Evolutionary conservation across 75 land plant genomes (phyloP).

Genomic region (Pinus tabuliformis): DNA sequence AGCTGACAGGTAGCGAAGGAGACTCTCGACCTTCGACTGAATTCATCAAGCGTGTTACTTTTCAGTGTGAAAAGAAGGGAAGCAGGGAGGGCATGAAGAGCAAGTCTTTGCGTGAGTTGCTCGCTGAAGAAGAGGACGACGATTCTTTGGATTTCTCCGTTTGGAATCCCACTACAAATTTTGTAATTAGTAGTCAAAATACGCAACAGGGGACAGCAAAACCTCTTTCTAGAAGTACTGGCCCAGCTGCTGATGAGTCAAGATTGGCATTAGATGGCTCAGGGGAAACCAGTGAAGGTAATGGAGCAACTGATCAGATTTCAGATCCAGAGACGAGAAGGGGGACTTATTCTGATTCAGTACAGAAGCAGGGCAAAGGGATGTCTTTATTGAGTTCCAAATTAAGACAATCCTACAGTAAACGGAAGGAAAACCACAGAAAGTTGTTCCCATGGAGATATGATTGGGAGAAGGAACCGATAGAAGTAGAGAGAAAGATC

Average conservation of each 20-base stretch:
- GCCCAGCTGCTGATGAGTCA: constrained; percentile 21
- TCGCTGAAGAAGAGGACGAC: constrained; percentile 42
- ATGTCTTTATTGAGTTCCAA: constrained; percentile 40
- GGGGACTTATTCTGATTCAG: constrained; percentile 17
- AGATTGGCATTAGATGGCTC: constrained; percentile 7
- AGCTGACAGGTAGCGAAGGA: not conserved
- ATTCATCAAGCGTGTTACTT: constrained; percentile 43
- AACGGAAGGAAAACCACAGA: constrained; percentile 35
- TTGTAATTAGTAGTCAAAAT: constrained; percentile 15
- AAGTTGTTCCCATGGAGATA: constrained; percentile 45
- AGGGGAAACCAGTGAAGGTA: constrained; percentile 13
- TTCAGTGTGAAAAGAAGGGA: constrained; percentile 17
- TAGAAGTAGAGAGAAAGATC: constrained; percentile 16
- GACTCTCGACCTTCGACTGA: constrained; percentile 8
- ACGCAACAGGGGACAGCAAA: constrained; percentile 13
- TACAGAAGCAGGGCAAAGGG: constrained; percentile 16
- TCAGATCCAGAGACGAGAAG: not conserved
- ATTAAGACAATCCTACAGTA: constrained; percentile 43
- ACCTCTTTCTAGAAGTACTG: constrained; percentile 23
- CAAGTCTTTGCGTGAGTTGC: constrained; percentile 34
- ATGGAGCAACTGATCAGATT: constrained; percentile 4
- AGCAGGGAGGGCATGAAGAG: constrained; percentile 18
- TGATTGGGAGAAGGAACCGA: constrained; percentile 52
- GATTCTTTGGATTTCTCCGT: constrained; percentile 50
- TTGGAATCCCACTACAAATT: constrained; percentile 46